Conservation (phyloP, 495 filamentous ascomycete species). For the Cercophora sp. region DNA sequence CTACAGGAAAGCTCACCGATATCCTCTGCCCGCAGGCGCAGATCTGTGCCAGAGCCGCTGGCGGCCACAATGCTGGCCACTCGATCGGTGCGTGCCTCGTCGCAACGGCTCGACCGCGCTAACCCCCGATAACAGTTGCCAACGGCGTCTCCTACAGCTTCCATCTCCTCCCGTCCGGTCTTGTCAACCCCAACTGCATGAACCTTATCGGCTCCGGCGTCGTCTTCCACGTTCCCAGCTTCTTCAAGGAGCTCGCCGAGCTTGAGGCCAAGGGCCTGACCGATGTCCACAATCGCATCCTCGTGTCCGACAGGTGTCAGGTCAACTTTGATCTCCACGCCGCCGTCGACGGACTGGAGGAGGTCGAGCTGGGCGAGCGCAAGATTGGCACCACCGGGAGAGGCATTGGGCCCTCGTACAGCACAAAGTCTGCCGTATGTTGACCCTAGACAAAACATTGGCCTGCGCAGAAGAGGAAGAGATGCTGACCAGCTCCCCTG, state of each 20-base stretch:
- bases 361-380: slow-evolving; percentile 61
- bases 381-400: slow-evolving; percentile 56
- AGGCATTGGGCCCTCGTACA: slow-evolving; percentile 79
- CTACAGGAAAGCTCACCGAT: slow-evolving; percentile 33
- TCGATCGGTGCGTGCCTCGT: slow-evolving; percentile 55
- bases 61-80: slow-evolving; percentile 46
- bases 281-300: slow-evolving; percentile 61
- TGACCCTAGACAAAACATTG: neutral
- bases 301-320: slow-evolving; percentile 77
- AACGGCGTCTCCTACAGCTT: slow-evolving; percentile 47
- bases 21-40: slow-evolving; percentile 38
- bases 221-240: slow-evolving; percentile 70
- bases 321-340: slow-evolving; percentile 82
- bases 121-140: slow-evolving; percentile 24
- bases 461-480: neutral
- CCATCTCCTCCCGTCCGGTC: slow-evolving; percentile 63
- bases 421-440: slow-evolving; percentile 63
- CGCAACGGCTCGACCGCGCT: neutral
- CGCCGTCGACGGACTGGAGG: slow-evolving; percentile 76
- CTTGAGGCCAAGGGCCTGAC: slow-evolving; percentile 69
- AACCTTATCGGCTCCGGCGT: slow-evolving; percentile 85
- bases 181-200: slow-evolving; percentile 69
- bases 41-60: slow-evolving; percentile 36
- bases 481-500: slow-evolving; percentile 1
- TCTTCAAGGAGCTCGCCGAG: slow-evolving; percentile 79